Evolutionary conservation across 768 basidiomycete genomes (phyloP).

Genomic region (Trametes punicea): DNA sequence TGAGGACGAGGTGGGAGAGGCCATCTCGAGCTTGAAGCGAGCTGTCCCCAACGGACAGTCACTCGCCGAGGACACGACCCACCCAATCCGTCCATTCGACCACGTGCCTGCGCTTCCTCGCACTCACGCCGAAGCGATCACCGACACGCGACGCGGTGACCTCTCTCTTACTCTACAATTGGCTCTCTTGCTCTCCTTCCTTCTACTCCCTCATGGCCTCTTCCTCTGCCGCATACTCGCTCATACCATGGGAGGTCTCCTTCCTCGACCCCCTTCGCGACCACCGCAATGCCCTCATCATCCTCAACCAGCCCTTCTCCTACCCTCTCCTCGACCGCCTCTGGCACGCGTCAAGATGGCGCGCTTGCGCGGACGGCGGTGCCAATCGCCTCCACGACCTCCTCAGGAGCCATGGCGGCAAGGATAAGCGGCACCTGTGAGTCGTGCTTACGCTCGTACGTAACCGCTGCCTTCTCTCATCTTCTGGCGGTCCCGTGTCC

Average conservation of each 20-base stretch:
- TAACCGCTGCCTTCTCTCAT: conserved; percentile 9
- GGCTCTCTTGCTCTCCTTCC: neutral
- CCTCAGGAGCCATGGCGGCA: conserved; percentile 8
- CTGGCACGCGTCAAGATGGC: conserved; percentile 36
- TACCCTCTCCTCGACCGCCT: conserved; percentile 54
- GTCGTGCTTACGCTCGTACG: conserved; percentile 15
- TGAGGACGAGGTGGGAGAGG: neutral
- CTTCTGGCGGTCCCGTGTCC: neutral
- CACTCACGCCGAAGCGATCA: neutral
- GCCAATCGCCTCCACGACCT: conserved; percentile 65
- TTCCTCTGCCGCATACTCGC: neutral
- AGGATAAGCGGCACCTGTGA: conserved; percentile 18
- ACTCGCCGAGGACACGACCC: conserved; percentile 18
- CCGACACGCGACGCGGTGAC: conserved; percentile 10
- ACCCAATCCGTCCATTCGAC: conserved; percentile 4
- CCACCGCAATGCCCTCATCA: conserved; percentile 55
- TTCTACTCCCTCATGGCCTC: neutral
- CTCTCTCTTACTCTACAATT: too few relatives aligned
- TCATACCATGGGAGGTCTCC: conserved; percentile 19
- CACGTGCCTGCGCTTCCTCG: conserved; percentile 22
- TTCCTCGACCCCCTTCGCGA: conserved; percentile 22
- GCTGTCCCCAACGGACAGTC: conserved; percentile 3
- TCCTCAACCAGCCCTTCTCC: conserved; percentile 89
- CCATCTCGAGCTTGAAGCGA: neutral
- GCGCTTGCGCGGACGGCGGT: conserved; percentile 56